Conservation (phyloP, 108 stramenopile species). For the Fragilaria crotonensis region DNA sequence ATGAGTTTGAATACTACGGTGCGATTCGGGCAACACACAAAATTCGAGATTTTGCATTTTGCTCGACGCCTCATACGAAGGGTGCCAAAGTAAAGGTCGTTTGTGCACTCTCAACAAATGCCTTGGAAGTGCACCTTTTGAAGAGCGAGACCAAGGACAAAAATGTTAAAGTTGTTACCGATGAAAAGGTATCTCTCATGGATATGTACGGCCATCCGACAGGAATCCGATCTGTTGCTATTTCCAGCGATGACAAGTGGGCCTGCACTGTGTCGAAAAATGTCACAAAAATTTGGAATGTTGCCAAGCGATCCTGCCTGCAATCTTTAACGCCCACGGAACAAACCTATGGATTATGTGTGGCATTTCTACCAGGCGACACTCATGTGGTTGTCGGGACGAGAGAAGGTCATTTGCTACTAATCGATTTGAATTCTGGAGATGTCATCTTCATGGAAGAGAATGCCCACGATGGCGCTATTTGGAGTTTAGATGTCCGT, state of each 20-base stretch:
- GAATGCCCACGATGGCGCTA: slow-evolving; percentile 81
- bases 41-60: slow-evolving; percentile 68
- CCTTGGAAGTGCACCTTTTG: slow-evolving; percentile 77
- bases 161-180: slow-evolving; percentile 5
- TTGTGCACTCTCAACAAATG: slow-evolving; percentile 85
- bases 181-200: slow-evolving; percentile 47
- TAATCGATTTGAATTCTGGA: slow-evolving; percentile 80
- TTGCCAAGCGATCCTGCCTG: slow-evolving; percentile 67
- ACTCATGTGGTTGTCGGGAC: slow-evolving; percentile 80
- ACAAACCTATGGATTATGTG: slow-evolving; percentile 77
- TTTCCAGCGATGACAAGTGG: slow-evolving; percentile 83
- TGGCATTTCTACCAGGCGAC: slow-evolving; percentile 90
- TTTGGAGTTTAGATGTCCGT: slow-evolving; percentile 80
- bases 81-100: slow-evolving; percentile 67
- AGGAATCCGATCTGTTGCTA: slow-evolving; percentile 86
- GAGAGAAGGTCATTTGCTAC: slow-evolving; percentile 70
- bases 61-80: slow-evolving; percentile 24
- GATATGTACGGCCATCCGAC: slow-evolving; percentile 93
- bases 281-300: slow-evolving; percentile 92
- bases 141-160: slow-evolving; percentile 18
- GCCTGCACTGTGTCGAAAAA: slow-evolving; percentile 86
- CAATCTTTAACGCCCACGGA: slow-evolving; percentile 57
- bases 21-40: slow-evolving; percentile 78
- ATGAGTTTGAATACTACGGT: slow-evolving; percentile 87
- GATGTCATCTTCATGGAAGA: slow-evolving; percentile 64